Evolutionary conservation across 2,329 filamentous ascomycete genomes (phyloP).

Genomic region (Trichoderma aggressivum): DNA sequence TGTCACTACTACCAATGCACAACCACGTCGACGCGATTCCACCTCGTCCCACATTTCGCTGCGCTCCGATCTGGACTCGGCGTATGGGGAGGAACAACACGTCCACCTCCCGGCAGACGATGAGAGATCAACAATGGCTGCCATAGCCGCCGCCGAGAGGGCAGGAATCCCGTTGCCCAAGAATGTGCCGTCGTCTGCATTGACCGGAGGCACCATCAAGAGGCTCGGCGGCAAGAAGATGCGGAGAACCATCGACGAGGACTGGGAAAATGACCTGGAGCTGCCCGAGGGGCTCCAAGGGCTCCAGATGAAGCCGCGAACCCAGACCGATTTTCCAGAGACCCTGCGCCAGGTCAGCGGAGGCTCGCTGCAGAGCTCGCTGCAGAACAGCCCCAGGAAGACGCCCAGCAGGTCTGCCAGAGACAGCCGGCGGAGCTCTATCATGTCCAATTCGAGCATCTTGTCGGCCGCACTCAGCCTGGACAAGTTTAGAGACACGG

Average conservation of each 20-base stretch:
- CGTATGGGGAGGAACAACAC: conserved; percentile 78
- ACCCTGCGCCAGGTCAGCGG: conserved; percentile 64
- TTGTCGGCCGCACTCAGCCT: conserved; percentile 52
- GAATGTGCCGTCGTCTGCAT: conserved; percentile 81
- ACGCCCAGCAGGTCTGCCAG: conserved; percentile 23
- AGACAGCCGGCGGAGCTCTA: conserved; percentile 31
- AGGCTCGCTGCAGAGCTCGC: conserved; percentile 49
- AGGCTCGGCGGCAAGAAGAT: conserved; percentile 73
- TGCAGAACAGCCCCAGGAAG: conserved; percentile 51
- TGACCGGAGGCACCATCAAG: conserved; percentile 91
- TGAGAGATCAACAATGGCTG: conserved; percentile 76
- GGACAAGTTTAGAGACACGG: conserved; percentile 62
- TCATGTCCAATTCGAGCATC: conserved; percentile 33
- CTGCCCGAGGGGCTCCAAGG: conserved; percentile 57
- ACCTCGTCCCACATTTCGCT: conserved; percentile 79
- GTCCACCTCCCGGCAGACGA: conserved; percentile 82
- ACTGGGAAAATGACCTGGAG: conserved; percentile 78
- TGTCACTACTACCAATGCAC: conserved; percentile 27
- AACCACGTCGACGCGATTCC: conserved; percentile 63
- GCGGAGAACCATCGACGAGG: conserved; percentile 70
- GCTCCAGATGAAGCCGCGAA: conserved; percentile 63
- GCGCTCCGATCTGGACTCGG: conserved; percentile 76
- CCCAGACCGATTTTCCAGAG: conserved; percentile 62
- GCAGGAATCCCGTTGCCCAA: conserved; percentile 88
- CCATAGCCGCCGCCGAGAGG: conserved; percentile 80